Percentiles rank a stretch among this genome's conserved stretches.
Conservation (phyloP, 495 filamentous ascomycete genomes). For the Aspergillus nanangensis region DNA sequence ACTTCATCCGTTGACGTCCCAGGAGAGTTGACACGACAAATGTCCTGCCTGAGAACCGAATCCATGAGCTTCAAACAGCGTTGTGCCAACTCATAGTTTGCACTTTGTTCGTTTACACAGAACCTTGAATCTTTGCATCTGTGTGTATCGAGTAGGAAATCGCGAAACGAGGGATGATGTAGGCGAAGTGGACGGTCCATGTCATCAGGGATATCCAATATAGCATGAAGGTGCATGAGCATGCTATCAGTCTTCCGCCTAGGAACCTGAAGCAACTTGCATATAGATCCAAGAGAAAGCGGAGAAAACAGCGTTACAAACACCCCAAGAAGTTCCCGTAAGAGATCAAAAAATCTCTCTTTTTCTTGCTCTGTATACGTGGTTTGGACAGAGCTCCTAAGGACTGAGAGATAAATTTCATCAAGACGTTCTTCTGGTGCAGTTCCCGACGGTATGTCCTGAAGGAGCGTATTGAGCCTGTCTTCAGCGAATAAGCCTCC, state of each 20-base stretch:
- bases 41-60: conserved; percentile 18
- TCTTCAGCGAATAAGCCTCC: no score
- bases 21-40: conserved; percentile 25
- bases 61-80: neutral
- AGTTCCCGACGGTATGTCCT: neutral
- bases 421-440: neutral
- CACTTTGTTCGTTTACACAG: neutral
- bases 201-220: neutral
- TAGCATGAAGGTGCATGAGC: no score
- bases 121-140: no score
- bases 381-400: no score
- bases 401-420: neutral
- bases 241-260: no score
- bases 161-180: neutral
- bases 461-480: no score
- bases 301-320: no score
- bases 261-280: no score
- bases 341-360: no score
- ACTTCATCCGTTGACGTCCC: conserved; percentile 21
- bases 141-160: neutral
- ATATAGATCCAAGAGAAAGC: no score
- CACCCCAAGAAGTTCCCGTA: no score
- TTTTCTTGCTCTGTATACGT: no score
- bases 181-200: neutral
- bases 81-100: neutral